These are phyloP conservation scores for Aspergillus sp. DNA, from an alignment of 2,329 filamentous ascomycete species.

Conservation along the genomic window DNA sequence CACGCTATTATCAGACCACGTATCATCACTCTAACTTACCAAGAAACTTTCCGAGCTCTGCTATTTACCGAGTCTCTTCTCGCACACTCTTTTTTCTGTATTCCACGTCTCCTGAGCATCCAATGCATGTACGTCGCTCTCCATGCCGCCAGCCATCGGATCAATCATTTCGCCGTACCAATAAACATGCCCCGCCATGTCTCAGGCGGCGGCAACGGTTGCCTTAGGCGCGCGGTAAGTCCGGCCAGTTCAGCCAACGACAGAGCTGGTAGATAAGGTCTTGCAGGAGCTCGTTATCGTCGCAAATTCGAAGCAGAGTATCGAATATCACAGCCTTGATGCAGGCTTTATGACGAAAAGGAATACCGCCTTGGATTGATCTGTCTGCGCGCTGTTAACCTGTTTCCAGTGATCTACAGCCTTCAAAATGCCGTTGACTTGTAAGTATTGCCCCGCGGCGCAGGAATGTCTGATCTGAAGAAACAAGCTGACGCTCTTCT, in stretches of 20 bases:
- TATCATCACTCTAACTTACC: no score
- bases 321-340: constrained; percentile 2
- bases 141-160: constrained; percentile 19
- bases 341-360: background rate
- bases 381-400: background rate
- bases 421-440: constrained; percentile 33
- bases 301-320: constrained; percentile 17
- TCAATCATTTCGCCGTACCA: constrained; percentile 14
- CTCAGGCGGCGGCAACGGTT: constrained; percentile 12
- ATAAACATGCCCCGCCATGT: constrained; percentile 5
- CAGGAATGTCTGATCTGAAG: background rate
- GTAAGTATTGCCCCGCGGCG: constrained; percentile 17
- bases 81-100: background rate
- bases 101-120: constrained; percentile 12
- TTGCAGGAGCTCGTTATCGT: constrained; percentile 6
- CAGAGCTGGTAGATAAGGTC: constrained; percentile 11
- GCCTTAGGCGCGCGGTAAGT: constrained; percentile 26
- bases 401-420: background rate
- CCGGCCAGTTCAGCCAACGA: constrained; percentile 10
- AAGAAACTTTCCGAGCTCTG: background rate
- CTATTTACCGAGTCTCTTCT: background rate
- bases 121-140: constrained; percentile 10
- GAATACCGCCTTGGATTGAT: background rate
- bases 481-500: constrained; percentile 11
- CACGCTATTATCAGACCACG: background rate